A percentile compares a stretch with the other conserved stretches of the same genome.
Conservation (phyloP, 495 filamentous ascomycete genomes). For the Podospora comata region DNA sequence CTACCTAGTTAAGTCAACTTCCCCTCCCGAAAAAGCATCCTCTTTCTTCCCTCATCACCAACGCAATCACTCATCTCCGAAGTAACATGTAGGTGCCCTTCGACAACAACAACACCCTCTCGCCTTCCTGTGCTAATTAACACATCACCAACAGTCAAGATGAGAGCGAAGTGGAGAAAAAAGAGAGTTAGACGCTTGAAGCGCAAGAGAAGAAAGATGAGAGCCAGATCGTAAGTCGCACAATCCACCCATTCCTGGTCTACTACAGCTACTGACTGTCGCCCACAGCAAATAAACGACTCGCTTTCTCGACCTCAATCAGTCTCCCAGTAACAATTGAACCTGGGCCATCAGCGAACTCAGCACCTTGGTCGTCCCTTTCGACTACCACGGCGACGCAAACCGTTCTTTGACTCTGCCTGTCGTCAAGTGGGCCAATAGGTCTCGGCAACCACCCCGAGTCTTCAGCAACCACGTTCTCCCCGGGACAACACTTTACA, state of each 20-base stretch:
- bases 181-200: slow-evolving; percentile 97
- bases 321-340: slow-evolving; percentile 21
- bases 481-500: slow-evolving; percentile 14
- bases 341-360: slow-evolving; percentile 21
- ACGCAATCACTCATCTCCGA: slow-evolving; percentile 34
- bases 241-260: slow-evolving; percentile 7
- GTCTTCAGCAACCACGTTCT: slow-evolving; percentile 14
- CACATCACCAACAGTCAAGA: slow-evolving; percentile 51
- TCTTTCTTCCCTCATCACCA: slow-evolving; percentile 30
- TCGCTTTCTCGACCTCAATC: slow-evolving; percentile 34
- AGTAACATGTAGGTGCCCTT: slow-evolving; percentile 23
- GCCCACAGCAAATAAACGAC: slow-evolving; percentile 68
- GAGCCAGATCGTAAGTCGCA: slow-evolving; percentile 75
- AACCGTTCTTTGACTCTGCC: slow-evolving; percentile 23
- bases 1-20: slow-evolving; percentile 29
- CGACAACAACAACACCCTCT: slow-evolving; percentile 11
- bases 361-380: slow-evolving; percentile 17
- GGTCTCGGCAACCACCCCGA: slow-evolving; percentile 20
- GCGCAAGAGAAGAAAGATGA: slow-evolving; percentile 99
- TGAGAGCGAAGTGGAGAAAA: slow-evolving; percentile 99
- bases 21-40: slow-evolving; percentile 31
- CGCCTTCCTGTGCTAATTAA: slow-evolving; percentile 14
- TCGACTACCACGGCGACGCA: slow-evolving; percentile 19
- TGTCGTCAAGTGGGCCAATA: slow-evolving; percentile 18
- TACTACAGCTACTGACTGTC: slow-evolving; percentile 32